Base-by-base conservation (phyloP, 2,329 filamentous ascomycete species). In the Myriosclerotinia scirpicola region DNA sequence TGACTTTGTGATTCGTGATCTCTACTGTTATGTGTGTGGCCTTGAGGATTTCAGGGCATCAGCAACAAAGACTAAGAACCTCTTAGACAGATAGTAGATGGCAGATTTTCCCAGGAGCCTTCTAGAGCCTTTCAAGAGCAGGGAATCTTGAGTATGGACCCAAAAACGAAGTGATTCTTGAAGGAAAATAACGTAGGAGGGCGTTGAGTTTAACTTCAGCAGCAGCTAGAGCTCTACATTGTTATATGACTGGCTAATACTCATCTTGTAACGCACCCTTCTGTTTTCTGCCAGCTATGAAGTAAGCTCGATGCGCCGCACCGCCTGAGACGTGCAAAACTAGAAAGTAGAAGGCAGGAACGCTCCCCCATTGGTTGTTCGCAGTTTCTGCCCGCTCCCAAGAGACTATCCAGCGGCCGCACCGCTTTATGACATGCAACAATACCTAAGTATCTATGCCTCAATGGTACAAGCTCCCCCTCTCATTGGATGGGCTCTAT, bases 241-340 rank as follows among this genome's bases (percentile, higher is more conserved):
- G 15, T 17, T 17, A 44, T 44, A 17, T 14, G 15, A 44, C 42
- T 44, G 15, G 5, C 38, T 40, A 40, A 14, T 36, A 15, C 2
- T 2, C 36, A 12, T 6, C 5, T 4, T 44, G 15, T 48, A 3
- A 15, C 7, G 8, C n/a, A n/a, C 11, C 8, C 6, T n/a, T 11
- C 1, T 9, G 38, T 54, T 38, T 50, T 38, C 30, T 50, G 30
- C 44, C 44, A 38, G 3, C 8, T 8, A 7, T 2, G 14, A 11
- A 6, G 8, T 22, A 22, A 38, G 20, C 30, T 3, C 17, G 15
- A 1, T 26, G n/a, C 44, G 56, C 44, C 30, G 26, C 30, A 60
- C 56, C 44, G 7, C 44, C 46, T 38, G 26, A 7, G 30, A 60
- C 30, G 14, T 60, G 56, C 56, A 50, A 60, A 44, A 60, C 38